Conservation (phyloP, 2,329 filamentous ascomycete species). For the Penicillium hesseltinei region DNA sequence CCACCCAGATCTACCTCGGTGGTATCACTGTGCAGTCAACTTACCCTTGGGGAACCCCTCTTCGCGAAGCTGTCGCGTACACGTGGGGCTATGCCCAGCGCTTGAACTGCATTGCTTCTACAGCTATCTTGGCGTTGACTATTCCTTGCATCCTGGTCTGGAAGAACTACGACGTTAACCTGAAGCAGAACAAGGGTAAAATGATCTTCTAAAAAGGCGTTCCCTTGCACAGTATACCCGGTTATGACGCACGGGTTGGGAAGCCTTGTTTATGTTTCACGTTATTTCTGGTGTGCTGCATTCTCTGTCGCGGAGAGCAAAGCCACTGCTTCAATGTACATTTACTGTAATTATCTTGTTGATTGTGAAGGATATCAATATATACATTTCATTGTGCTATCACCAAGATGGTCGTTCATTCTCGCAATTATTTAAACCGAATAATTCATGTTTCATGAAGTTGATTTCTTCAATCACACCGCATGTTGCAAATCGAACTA, state of each 20-base stretch:
- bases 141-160: constrained; percentile 38
- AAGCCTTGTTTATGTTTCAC: not conserved
- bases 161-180: constrained; percentile 42
- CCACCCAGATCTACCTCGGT: constrained; percentile 26
- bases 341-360: not conserved
- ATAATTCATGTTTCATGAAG: too few relatives aligned
- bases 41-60: constrained; percentile 30
- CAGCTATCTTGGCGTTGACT: constrained; percentile 31
- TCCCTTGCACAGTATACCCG: not conserved
- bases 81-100: constrained; percentile 43
- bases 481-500: not conserved
- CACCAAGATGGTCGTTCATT: too few relatives aligned
- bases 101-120: constrained; percentile 36
- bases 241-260: not conserved
- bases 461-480: not conserved
- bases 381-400: not conserved
- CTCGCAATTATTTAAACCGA: not conserved
- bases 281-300: not conserved
- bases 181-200: constrained; percentile 41
- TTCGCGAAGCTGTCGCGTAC: constrained; percentile 36
- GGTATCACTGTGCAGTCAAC: constrained; percentile 30
- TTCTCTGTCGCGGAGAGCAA: not conserved
- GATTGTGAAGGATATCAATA: not conserved
- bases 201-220: constrained; percentile 1
- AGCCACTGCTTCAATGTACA: not conserved